A percentile compares a stretch with the other conserved stretches of the same genome.
Conservation (phyloP, 805 yeast species). For the Candida tallmaniae region DNA sequence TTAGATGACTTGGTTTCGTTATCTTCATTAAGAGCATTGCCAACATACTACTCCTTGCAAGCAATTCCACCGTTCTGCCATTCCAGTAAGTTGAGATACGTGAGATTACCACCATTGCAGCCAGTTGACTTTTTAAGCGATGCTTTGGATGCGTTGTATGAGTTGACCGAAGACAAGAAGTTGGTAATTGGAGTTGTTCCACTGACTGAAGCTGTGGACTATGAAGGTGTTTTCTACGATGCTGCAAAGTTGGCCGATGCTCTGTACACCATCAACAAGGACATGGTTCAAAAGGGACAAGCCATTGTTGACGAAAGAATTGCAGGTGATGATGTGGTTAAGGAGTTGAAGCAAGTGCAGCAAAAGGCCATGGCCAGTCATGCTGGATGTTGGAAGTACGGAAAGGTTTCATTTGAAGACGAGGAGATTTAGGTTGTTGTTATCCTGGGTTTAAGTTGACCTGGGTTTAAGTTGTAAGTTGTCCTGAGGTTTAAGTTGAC, state of each 20-base stretch:
- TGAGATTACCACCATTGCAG: conserved; percentile 53
- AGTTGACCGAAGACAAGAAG: conserved; percentile 45
- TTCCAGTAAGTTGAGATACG: conserved; percentile 47
- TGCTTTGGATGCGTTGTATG: conserved; percentile 52
- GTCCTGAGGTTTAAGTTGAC: too few species aligned
- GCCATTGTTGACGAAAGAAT: conserved; percentile 48
- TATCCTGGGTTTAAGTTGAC: too few species aligned
- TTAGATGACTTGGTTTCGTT: conserved; percentile 43
- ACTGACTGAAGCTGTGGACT: conserved; percentile 37
- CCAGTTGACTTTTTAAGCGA: conserved; percentile 53
- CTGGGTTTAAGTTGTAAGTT: too few species aligned
- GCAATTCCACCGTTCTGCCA: conserved; percentile 51
- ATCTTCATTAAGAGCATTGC: conserved; percentile 47
- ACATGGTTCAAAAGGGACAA: conserved; percentile 55
- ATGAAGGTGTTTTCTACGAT: conserved; percentile 52
- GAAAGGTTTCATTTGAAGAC: conserved; percentile 63
- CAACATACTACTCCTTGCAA: conserved; percentile 41
- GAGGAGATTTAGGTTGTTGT: too few species aligned
- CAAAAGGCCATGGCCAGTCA: conserved; percentile 45
- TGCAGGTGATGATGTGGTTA: conserved; percentile 29
- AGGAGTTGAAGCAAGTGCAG: conserved; percentile 40
- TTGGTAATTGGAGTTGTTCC: conserved; percentile 52
- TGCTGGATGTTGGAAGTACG: conserved; percentile 71
- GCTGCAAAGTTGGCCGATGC: conserved; percentile 49
- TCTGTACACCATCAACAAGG: conserved; percentile 54